phyloP scores from a whole-genome alignment of 441 rosid genomes.

The Adansonia rubrostipa region DNA sequence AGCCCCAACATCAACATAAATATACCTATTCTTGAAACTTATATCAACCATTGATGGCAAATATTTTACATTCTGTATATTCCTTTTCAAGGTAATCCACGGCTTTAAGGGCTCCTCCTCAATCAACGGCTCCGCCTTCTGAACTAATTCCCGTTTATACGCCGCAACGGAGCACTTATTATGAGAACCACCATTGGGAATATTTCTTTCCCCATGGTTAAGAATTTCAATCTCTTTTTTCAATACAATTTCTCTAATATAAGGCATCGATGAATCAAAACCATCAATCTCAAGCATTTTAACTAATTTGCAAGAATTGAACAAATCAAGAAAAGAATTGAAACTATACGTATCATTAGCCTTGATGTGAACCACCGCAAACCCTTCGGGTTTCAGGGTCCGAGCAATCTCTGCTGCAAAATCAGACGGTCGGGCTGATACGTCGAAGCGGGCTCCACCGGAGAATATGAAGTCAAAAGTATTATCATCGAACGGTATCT shows the following conservation, averaged over 20 bases:
- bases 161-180: slow-evolving; percentile 67
- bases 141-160: slow-evolving; percentile 59
- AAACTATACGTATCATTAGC: slow-evolving; percentile 93
- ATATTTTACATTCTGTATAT: slow-evolving; percentile 72
- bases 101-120: slow-evolving; percentile 87
- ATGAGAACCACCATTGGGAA: slow-evolving; percentile 33
- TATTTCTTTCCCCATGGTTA: slow-evolving; percentile 24
- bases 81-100: slow-evolving; percentile 83
- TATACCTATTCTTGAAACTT: slow-evolving; percentile 83
- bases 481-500: slow-evolving; percentile 54
- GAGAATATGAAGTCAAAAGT: slow-evolving; percentile 81
- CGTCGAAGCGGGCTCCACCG: slow-evolving; percentile 67
- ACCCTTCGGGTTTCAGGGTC: slow-evolving; percentile 85
- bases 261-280: slow-evolving; percentile 60
- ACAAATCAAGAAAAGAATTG: slow-evolving; percentile 90
- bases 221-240: slow-evolving; percentile 40
- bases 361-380: slow-evolving; percentile 67
- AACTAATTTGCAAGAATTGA: slow-evolving; percentile 68
- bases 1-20: slow-evolving; percentile 94
- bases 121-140: slow-evolving; percentile 73
- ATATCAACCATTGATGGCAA: slow-evolving; percentile 77
- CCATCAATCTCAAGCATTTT: slow-evolving; percentile 67
- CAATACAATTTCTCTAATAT: slow-evolving; percentile 67
- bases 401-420: slow-evolving; percentile 78
- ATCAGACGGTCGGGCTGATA: slow-evolving; percentile 52